Conservation (phyloP, 2,329 filamentous ascomycete species). For the Incumbomyces lentus region DNA sequence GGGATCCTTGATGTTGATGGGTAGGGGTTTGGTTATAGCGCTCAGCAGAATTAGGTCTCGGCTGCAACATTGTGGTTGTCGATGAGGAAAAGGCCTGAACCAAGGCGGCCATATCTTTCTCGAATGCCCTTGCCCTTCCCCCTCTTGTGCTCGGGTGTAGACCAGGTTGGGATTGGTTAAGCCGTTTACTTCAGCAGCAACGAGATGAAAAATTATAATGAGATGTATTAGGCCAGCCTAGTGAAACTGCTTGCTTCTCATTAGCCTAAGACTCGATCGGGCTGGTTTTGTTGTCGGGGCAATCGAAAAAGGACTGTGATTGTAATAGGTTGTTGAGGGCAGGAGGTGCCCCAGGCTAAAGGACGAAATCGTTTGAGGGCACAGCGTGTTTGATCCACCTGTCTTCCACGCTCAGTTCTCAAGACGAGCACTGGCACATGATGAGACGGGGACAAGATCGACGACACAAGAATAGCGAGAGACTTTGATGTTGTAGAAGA, state of each 20-base stretch:
- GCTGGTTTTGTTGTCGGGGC: not conserved
- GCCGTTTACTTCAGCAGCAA: not conserved
- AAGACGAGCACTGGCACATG: too few species aligned
- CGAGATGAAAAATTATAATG: not conserved
- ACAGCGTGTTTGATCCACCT: not conserved
- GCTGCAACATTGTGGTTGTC: slow-evolving; percentile 65
- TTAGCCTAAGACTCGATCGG: slow-evolving; percentile 3
- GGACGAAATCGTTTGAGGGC: not conserved
- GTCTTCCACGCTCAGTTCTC: too few species aligned
- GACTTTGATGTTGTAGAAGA: not conserved
- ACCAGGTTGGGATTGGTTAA: not conserved
- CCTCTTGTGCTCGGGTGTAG: not conserved
- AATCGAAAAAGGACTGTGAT: slow-evolving; percentile 2
- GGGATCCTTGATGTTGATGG: slow-evolving; percentile 37
- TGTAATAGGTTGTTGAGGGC: not conserved
- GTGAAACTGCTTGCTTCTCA: slow-evolving; percentile 3
- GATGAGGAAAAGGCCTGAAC: slow-evolving; percentile 71
- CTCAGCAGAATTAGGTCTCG: slow-evolving; percentile 56
- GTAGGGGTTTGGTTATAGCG: slow-evolving; percentile 37
- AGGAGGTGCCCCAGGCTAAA: not conserved
- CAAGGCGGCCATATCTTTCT: slow-evolving; percentile 66
- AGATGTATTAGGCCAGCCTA: slow-evolving; percentile 5
- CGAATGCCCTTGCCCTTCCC: slow-evolving; percentile 11
- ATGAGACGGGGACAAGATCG: too few species aligned
- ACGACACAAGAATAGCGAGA: not conserved